Conservation (phyloP, 371 early-diverging fungal genomes). For the Spiromyces aspiralis region DNA sequence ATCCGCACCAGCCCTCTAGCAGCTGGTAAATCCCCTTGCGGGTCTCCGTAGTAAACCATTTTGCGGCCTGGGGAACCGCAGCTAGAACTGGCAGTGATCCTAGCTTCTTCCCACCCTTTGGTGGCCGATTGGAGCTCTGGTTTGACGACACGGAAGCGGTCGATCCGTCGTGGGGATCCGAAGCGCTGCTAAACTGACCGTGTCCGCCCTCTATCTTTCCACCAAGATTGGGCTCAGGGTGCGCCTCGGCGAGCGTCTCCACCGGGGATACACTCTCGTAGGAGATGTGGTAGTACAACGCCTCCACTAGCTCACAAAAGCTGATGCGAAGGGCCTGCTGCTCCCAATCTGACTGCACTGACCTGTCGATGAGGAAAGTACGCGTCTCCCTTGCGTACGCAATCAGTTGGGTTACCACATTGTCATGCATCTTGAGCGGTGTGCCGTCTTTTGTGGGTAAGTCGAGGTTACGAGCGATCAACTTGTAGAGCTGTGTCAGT, state of each 20-base stretch:
- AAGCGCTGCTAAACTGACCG: neutral
- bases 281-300: constrained; percentile 43
- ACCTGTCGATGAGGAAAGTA: constrained; percentile 44
- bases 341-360: constrained; percentile 73
- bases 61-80: constrained; percentile 23
- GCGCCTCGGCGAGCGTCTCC: neutral
- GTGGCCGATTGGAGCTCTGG: neutral
- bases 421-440: constrained; percentile 41
- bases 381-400: constrained; percentile 56
- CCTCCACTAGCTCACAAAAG: constrained; percentile 71
- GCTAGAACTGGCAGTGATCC: neutral
- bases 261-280: neutral
- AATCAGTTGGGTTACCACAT: constrained; percentile 41
- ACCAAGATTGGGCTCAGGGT: neutral
- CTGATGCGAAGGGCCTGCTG: constrained; percentile 71
- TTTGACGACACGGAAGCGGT: too few relatives aligned
- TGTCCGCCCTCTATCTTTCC: neutral
- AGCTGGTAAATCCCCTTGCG: constrained; percentile 58
- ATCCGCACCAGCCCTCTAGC: constrained; percentile 88
- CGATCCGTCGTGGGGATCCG: neutral
- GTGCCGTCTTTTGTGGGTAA: constrained; percentile 20
- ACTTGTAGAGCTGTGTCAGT: constrained; percentile 22
- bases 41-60: constrained; percentile 56
- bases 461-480: constrained; percentile 17
- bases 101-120: too few relatives aligned